Evolutionary conservation across 2,329 filamentous ascomycete genomes (phyloP), one percentile per base, ranked within the genome.

Genomic region (Diaporthe sp.): DNA sequence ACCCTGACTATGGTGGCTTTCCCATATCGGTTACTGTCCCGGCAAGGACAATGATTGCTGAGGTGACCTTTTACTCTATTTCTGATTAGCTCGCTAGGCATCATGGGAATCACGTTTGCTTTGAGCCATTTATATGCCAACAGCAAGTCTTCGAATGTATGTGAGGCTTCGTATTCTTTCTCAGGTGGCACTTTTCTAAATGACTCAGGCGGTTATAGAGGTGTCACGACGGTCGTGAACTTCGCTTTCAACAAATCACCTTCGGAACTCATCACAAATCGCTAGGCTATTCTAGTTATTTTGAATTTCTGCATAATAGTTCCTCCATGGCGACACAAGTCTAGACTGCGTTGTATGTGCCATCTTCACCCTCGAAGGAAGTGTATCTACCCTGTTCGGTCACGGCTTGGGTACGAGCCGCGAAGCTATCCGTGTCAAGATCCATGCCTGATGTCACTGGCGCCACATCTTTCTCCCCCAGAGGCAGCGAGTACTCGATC

Each of bases 1-100:
- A 89, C 46, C 88, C 88, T 0, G 88, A 90, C 76, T 90, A 90
- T 79, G 89, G 89, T 1, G 87, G 87, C 0, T 90, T 90, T 75
- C 88, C 88, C 0, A 90, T 90, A 44, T 85, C 85, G 37, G 85
- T 91, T 1, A 90, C 88, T 0, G 87, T 90, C 44, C 89, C 88
- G 1, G 87, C 88, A 0, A 80, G 85, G 72, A 90, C 89, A 3
- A 85, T 83, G 60, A 86, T 89, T 76, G 86, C 86, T 0, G 83
- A 86, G 68, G 80, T 85, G 6, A 81, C 86, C 57, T 82, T 83
- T 0, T 87, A 87, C 77, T 82, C 46, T 1, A 28, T 70, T 2
- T 55, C 49, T 9, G 65, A 55, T 31, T 70, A 55, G 37, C 3
- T 42, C 12, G 19, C 9, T 61, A 25, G 57, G 3, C 2, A n/a